Conservation (phyloP, 257 asterid genomes). For the Datura wrightii region DNA sequence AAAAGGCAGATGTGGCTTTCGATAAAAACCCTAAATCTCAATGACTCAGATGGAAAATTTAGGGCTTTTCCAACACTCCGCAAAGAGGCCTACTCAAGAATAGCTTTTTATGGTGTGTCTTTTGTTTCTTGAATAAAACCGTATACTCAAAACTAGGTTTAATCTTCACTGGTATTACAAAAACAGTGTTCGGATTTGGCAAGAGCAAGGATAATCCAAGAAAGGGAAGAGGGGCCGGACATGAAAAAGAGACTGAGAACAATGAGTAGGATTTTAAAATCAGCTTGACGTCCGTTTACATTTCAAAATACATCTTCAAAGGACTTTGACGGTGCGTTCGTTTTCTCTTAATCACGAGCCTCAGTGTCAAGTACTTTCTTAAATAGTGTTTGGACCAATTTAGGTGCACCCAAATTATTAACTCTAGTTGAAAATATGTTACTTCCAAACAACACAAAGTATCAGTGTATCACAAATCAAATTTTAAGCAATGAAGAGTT, state of each 20-base stretch:
- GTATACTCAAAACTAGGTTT: not conserved
- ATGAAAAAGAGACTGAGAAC: slow-evolving; percentile 31
- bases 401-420: not conserved
- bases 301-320: slow-evolving; percentile 41
- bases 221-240: slow-evolving; percentile 36
- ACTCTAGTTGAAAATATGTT: not conserved
- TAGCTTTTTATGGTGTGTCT: not conserved
- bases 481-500: not conserved
- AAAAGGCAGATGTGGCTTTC: slow-evolving; percentile 2
- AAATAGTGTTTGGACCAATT: not conserved
- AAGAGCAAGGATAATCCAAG: not conserved
- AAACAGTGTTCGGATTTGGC: not conserved
- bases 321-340: slow-evolving; percentile 33
- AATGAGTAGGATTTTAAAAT: slow-evolving; percentile 41
- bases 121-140: not conserved
- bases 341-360: slow-evolving; percentile 4
- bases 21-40: slow-evolving; percentile 45
- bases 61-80: slow-evolving; percentile 42
- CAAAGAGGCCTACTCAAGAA: slow-evolving; percentile 11
- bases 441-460: not conserved
- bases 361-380: not conserved
- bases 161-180: slow-evolving; percentile 10
- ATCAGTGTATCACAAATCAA: not conserved
- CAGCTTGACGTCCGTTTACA: slow-evolving; percentile 48
- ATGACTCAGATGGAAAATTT: slow-evolving; percentile 45